Base-by-base conservation (phyloP, 2,329 filamentous ascomycete genomes). In the Aspergillus ibericus region DNA sequence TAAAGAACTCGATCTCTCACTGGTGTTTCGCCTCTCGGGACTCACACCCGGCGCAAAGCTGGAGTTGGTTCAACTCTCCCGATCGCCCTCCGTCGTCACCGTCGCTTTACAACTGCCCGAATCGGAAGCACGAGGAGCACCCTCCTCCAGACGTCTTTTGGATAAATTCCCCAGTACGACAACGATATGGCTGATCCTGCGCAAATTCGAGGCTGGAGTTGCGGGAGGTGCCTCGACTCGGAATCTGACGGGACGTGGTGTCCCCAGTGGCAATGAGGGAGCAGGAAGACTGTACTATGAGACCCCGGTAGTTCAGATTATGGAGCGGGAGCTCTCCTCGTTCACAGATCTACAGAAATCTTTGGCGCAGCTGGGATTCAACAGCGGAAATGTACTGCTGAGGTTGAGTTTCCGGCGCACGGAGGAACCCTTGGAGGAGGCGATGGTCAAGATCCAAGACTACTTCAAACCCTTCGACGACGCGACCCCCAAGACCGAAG, bases 101-200 rank as follows among this genome's bases (percentile, higher is more conserved):
- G 89, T 99, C 42, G 93, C 91, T n/a, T 80, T 99, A 12, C 91
- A 96, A 71, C 80, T 97, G 27, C 91, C 92, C 3, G 83, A 88
- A 35, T 85, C 87, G 20, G 89, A 95, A 70, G 86, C 83, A 18
- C 80, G 79, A 46, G 80, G 83, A 50, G 81, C 84, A 18, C 83
- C 87, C 25, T 15, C 15, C 1, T 86, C 85, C 63, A 85, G 87
- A 22, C 86, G 92, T 29, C 77, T 96, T 40, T 85, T 87, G 56
- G 88, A 95, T 72, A 96, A 95, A 71, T 92, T 98, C 61, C 88
- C 93, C 1, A 96, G 90, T 74, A 89, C 91, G 64, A 91, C 91
- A 35, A 91, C 92, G 16, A 73, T 99, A 75, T 99, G 95, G 95
- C 85, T 92, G 66, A 82, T 98, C 27, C 73, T 99, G 57, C 88